Evolutionary conservation across 768 basidiomycete genomes (phyloP), one percentile per base, ranked within the genome.

Genomic region (Pseudohyphozyma bogoriensis): DNA sequence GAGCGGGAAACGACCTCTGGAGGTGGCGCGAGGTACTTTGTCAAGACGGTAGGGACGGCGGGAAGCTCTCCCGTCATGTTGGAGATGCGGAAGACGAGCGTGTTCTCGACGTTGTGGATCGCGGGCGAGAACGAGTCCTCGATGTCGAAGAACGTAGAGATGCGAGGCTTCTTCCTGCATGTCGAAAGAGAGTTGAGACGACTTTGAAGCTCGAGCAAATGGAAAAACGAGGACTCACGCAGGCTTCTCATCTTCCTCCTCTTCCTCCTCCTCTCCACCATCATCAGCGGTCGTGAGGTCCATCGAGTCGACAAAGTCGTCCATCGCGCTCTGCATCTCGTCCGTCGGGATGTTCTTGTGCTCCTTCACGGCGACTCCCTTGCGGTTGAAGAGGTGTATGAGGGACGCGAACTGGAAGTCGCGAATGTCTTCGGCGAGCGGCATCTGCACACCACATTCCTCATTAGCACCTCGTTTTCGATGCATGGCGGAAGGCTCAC

Each of bases 401-500:
- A 97, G 79, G 0, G 87, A 87, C 0, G 85, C 82, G 72, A 99
- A 96, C 13, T 82, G 83, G 73, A 88, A 89, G 65, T 83, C 86
- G 59, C 90, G 82, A 55, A 90, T 78, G 68, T 99, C 93, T 71
- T 99, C 93, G 3, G 89, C 89, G 70, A 95, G 96, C 0, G 93
- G 93, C 80, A 96, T 82, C 89, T 60, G 47, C 7, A 36, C 20
- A 62, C n/a, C 28, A 55, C 3, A 42, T n/a, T 10, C n/a, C 46
- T 26, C 42, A 57, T n/a, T n/a, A n/a, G n/a, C 2, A 26, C 7
- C n/a, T n/a, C n/a, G n/a, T n/a, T n/a, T n/a, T n/a, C n/a, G n/a
- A n/a, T n/a, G n/a, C n/a, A n/a, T n/a, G 18, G 13, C n/a, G 39
- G 20, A 24, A n/a, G n/a, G 70, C 77, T 47, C 69, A 89, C 91